Base-by-base conservation (phyloP, 2,329 filamentous ascomycete species). In the Exophiala xenobiotica region DNA sequence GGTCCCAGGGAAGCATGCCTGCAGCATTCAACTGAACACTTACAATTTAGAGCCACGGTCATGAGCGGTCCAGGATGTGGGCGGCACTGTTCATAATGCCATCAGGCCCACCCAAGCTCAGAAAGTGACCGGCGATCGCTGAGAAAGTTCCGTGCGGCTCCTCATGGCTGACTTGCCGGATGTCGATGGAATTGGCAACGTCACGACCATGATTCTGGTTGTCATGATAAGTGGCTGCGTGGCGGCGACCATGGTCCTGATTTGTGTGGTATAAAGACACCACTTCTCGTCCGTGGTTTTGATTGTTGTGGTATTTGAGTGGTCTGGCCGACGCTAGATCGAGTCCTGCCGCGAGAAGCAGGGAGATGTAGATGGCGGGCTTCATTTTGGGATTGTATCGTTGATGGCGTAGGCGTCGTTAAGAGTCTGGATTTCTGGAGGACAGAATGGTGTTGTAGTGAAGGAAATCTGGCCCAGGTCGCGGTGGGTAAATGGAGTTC, bases 261-360 rank as follows among this genome's bases (percentile, higher is more conserved):
- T 35, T 35, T 14, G 18, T 14, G 4, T 35, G 11, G 31, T 35
- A 35, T 6, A 16, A 16, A 14, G 31, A 12, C 31, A 14, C 31
- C 38, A n/a, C 38, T n/a, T 40, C 38, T 20, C 38, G 38, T 5
- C 38, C 38, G 38, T 40, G 38, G 14, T 20, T 51, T 24, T 38
- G 49, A 16, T 26, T 35, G 19, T 33, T 35, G 19, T 53, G 50
- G 12, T 41, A 37, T 31, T 54, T 51, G 8, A 46, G 37, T 16
- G 55, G 51, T 33, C 51, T 49, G 26, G 52, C 55, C 6, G 40
- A 18, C 8, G 46, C 46, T 5, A 55, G 11, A 26, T 53, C 35
- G 24, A 56, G 18, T 4, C 46, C 46, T 2, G 39, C 26, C 6
- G 49, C 49, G 9, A 53, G 42, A 23, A 58, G 40, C 19, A 51